phyloP scores from a whole-genome alignment of 441 rosid species.

The Omphalea diandra region DNA sequence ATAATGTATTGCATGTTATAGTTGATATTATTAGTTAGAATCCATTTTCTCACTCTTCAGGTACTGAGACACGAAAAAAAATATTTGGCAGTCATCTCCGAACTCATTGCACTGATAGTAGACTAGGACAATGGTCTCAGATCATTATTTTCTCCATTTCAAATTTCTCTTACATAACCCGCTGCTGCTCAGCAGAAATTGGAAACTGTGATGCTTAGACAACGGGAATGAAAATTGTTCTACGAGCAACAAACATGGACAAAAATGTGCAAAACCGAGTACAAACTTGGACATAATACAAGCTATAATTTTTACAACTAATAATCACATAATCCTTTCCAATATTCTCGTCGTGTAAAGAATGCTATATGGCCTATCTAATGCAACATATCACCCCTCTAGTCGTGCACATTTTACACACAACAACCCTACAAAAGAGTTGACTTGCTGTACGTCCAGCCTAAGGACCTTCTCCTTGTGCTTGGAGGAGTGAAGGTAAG shows the following conservation, averaged over 20 bases:
- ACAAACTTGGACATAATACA: constrained; percentile 4
- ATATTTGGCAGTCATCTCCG: no score
- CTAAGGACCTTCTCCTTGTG: constrained; percentile 50
- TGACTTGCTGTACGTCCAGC: constrained; percentile 66
- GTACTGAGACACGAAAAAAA: no score
- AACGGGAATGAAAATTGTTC: no score
- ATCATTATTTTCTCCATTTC: no score
- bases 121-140: no score
- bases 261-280: constrained; percentile 5
- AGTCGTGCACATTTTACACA: background rate
- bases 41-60: no score
- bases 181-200: no score
- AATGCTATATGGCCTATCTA: constrained; percentile 26
- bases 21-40: no score
- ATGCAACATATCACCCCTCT: constrained; percentile 15
- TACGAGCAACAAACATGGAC: background rate
- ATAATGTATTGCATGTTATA: no score
- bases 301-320: constrained; percentile 16
- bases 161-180: no score
- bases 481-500: constrained; percentile 71
- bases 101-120: no score
- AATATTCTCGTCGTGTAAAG: constrained; percentile 18
- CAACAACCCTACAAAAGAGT: constrained; percentile 42
- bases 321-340: constrained; percentile 14
- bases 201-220: no score